phyloP scores from a whole-genome alignment of 2,329 filamentous ascomycete species.

The Podosphaera aphanis region DNA sequence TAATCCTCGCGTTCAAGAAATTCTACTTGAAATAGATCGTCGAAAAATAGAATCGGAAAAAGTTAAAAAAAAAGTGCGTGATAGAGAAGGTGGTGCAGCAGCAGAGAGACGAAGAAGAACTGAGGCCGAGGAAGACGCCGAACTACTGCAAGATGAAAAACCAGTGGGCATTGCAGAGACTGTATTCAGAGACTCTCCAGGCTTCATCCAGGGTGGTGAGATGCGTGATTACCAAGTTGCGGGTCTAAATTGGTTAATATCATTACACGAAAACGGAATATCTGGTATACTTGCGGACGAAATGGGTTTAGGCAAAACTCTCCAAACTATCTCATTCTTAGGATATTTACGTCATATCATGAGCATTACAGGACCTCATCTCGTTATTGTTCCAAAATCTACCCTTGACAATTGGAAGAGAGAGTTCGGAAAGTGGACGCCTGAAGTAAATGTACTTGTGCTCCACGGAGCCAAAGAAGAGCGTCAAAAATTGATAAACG shows the following conservation, averaged over 20 bases:
- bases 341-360: slow-evolving; percentile 83
- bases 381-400: slow-evolving; percentile 84
- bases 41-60: slow-evolving; percentile 54
- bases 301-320: slow-evolving; percentile 93
- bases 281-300: slow-evolving; percentile 94
- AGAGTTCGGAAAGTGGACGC: slow-evolving; percentile 84
- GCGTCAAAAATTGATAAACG: slow-evolving; percentile 66
- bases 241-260: slow-evolving; percentile 93
- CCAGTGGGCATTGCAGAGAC: slow-evolving; percentile 66
- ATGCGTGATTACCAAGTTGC: slow-evolving; percentile 97
- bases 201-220: slow-evolving; percentile 59
- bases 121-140: slow-evolving; percentile 92
- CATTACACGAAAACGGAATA: slow-evolving; percentile 93
- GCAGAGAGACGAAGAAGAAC: slow-evolving; percentile 64
- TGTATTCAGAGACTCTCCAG: slow-evolving; percentile 78
- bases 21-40: slow-evolving; percentile 83
- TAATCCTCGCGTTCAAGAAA: slow-evolving; percentile 79
- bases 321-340: slow-evolving; percentile 92
- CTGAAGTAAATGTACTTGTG: slow-evolving; percentile 81
- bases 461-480: slow-evolving; percentile 91
- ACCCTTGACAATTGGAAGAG: slow-evolving; percentile 97
- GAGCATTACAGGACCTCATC: slow-evolving; percentile 72
- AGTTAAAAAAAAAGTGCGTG: slow-evolving; percentile 45
- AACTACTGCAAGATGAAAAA: slow-evolving; percentile 69
- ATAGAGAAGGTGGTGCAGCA: slow-evolving; percentile 64